Percentiles rank a stretch among this genome's conserved stretches.
phyloP scores from a whole-genome alignment of 2,329 filamentous ascomycete genomes.

The Xylogone sp. region DNA sequence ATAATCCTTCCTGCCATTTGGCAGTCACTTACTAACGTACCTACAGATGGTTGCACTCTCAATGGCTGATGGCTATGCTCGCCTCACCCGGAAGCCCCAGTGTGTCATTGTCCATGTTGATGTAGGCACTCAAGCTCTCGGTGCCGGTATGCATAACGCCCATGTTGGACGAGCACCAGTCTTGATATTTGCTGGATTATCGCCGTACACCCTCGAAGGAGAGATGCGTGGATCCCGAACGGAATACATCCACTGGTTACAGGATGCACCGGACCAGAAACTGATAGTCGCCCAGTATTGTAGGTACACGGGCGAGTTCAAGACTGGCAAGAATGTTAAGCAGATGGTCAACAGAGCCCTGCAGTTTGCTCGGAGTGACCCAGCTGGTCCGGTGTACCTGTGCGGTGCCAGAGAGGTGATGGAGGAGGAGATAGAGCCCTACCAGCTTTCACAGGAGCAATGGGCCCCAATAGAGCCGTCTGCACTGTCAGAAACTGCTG shows the following conservation, averaged over 20 bases:
- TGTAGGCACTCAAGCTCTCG: slow-evolving; percentile 72
- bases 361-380: slow-evolving; percentile 66
- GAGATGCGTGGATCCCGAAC: slow-evolving; percentile 67
- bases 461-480: slow-evolving; percentile 59
- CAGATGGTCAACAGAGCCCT: slow-evolving; percentile 71
- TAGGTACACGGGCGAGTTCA: slow-evolving; percentile 67
- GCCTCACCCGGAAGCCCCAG: slow-evolving; percentile 62
- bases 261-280: slow-evolving; percentile 73
- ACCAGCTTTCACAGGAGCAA: slow-evolving; percentile 51
- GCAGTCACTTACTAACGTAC: slow-evolving; percentile 9
- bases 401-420: slow-evolving; percentile 64
- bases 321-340: slow-evolving; percentile 69
- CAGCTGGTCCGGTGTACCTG: slow-evolving; percentile 67
- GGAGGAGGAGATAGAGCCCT: slow-evolving; percentile 64
- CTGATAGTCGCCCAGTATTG: slow-evolving; percentile 71
- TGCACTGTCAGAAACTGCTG: slow-evolving; percentile 50
- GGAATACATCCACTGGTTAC: slow-evolving; percentile 78
- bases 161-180: slow-evolving; percentile 64
- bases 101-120: slow-evolving; percentile 72
- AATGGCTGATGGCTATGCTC: slow-evolving; percentile 72
- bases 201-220: slow-evolving; percentile 68
- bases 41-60: slow-evolving; percentile 69
- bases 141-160: slow-evolving; percentile 68
- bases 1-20: slow-evolving; percentile 1
- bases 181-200: slow-evolving; percentile 71